A percentile compares a stretch with the other conserved stretches of the same genome.
Conservation (phyloP, 108 stramenopile genomes). For the Skeletonema menzelii region DNA sequence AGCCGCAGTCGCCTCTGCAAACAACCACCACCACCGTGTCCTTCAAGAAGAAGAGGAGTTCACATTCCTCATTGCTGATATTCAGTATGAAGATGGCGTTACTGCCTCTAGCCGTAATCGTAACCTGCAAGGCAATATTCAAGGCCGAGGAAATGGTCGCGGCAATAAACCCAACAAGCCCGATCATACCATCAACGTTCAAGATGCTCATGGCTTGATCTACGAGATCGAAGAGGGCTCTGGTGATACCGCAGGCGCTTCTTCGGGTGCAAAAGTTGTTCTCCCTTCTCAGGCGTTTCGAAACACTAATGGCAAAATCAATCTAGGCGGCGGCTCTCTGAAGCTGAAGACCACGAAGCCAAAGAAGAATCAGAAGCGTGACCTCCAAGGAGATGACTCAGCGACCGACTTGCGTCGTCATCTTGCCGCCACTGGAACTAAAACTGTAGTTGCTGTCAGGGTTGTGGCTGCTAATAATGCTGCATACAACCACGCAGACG, state of each 20-base stretch:
- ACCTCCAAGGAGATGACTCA: not conserved
- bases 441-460: slow-evolving; percentile 35
- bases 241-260: not conserved
- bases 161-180: not conserved
- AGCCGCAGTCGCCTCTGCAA: not conserved
- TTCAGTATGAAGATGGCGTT: slow-evolving; percentile 4
- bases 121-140: not conserved
- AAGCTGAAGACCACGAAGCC: slow-evolving; percentile 2
- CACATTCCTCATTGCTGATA: slow-evolving; percentile 1
- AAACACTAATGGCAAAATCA: not conserved
- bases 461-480: slow-evolving; percentile 15
- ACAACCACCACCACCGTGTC: not conserved
- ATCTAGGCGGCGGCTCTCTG: not conserved
- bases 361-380: not conserved
- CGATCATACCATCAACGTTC: not conserved
- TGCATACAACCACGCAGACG: not conserved
- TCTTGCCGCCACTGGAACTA: slow-evolving; percentile 7
- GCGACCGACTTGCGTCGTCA: not conserved
- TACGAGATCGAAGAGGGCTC: slow-evolving; percentile 2
- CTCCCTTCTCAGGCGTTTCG: not conserved
- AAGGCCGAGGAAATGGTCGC: not conserved
- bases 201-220: not conserved
- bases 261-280: not conserved
- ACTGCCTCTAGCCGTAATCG: not conserved
- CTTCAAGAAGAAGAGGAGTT: slow-evolving; percentile 1